Percentiles rank a stretch among this genome's conserved stretches.
Evolutionary conservation across 1,284 basidiomycete genomes (phyloP).

Genomic region (Cutaneotrichosporon cyanovorans): DNA sequence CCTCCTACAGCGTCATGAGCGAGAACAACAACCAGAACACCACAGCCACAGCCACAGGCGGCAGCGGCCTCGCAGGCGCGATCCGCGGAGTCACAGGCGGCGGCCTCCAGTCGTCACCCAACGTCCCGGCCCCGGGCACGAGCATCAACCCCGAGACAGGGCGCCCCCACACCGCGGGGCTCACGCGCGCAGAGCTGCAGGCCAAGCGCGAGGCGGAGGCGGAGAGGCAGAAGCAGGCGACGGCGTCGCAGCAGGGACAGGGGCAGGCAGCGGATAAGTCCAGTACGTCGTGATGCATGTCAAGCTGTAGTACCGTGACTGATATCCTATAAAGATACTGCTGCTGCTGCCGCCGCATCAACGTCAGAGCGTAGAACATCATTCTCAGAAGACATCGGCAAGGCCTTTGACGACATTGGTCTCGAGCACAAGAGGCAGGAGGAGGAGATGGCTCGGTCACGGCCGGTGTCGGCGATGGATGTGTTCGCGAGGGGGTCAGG

Average conservation of each 20-base stretch:
- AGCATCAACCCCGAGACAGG: constrained; percentile 34
- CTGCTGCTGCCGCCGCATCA: no score
- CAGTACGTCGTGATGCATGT: no score
- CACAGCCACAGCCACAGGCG: no score
- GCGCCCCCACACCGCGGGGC: constrained; percentile 29
- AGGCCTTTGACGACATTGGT: constrained; percentile 12
- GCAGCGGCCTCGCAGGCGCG: no score
- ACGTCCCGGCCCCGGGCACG: constrained; percentile 24
- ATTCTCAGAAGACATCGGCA: constrained; percentile 12
- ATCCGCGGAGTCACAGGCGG: constrained; percentile 7
- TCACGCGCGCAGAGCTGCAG: constrained; percentile 35
- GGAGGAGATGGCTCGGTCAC: no score
- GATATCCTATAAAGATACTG: no score
- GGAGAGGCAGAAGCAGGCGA: not conserved
- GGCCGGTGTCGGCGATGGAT: no score
- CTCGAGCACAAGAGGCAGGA: not conserved
- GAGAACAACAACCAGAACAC: no score
- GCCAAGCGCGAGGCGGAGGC: constrained; percentile 44
- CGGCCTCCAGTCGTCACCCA: constrained; percentile 21
- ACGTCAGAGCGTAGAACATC: constrained; percentile 1
- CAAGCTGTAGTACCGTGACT: no score
- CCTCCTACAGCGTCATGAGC: no score
- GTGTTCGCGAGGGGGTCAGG: no score
- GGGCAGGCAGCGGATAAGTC: not conserved
- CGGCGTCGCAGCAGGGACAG: not conserved